phyloP scores from a whole-genome alignment of 2,329 filamentous ascomycete species.

The Didymella pinodella region DNA sequence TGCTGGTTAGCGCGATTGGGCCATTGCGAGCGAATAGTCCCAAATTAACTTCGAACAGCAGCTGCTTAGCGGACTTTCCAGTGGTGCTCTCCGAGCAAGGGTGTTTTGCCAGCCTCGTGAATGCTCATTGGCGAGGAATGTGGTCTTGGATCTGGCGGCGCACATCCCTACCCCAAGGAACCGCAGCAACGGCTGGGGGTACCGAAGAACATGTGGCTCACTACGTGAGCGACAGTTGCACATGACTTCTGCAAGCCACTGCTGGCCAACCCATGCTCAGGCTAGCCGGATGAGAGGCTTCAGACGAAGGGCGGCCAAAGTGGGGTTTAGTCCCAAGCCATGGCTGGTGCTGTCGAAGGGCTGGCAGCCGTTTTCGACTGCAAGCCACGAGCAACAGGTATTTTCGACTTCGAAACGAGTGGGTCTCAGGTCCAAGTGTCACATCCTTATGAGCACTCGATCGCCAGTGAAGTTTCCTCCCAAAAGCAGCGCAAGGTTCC shows the following conservation, averaged over 20 bases:
- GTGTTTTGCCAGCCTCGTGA: constrained; percentile 25
- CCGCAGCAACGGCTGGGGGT: constrained; percentile 33
- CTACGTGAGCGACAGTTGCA: constrained; percentile 29
- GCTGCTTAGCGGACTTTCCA: constrained; percentile 23
- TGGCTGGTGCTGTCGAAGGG: constrained; percentile 35
- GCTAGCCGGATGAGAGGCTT: constrained; percentile 29
- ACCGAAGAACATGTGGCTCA: constrained; percentile 33
- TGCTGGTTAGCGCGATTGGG: constrained; percentile 8
- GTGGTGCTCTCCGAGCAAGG: constrained; percentile 27
- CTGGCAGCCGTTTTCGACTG: constrained; percentile 45
- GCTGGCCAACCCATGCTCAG: constrained; percentile 30
- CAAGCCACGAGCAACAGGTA: constrained; percentile 36
- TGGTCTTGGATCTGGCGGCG: constrained; percentile 30
- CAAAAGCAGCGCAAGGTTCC: constrained; percentile 48
- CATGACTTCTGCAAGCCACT: constrained; percentile 38
- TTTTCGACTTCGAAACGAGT: constrained; percentile 37
- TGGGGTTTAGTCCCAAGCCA: constrained; percentile 36
- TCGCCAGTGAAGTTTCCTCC: constrained; percentile 30
- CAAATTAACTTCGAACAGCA: constrained; percentile 29
- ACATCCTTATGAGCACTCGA: constrained; percentile 27
- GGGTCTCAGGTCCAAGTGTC: constrained; percentile 20
- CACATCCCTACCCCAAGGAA: constrained; percentile 30
- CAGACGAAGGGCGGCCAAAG: constrained; percentile 31
- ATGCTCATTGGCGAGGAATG: constrained; percentile 43
- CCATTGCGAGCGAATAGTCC: constrained; percentile 10